Evolutionary conservation across 306 rosid genomes (phyloP).

Genomic region (Bauhinia variegata): DNA sequence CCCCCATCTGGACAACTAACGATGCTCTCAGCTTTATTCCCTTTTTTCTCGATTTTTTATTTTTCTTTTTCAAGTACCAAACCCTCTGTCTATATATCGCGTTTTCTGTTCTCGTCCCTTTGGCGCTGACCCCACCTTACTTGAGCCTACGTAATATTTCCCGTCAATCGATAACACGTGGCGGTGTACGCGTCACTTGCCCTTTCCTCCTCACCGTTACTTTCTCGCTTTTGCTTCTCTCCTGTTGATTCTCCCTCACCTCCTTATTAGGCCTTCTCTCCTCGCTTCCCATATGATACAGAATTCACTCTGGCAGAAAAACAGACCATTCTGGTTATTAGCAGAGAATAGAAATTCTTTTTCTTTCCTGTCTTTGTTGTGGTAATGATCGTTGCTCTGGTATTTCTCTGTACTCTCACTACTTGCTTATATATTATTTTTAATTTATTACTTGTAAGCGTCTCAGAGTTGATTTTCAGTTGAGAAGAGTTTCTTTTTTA

Average conservation of each 20-base stretch:
- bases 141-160: conserved; percentile 22
- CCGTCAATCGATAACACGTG: conserved; percentile 40
- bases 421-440: background rate
- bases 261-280: background rate
- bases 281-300: background rate
- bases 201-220: conserved; percentile 2
- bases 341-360: background rate
- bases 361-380: background rate
- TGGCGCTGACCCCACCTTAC: no score
- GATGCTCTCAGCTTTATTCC: no score
- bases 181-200: conserved; percentile 26
- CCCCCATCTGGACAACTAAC: no score
- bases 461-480: background rate
- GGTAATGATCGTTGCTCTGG: conserved; percentile 6
- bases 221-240: background rate
- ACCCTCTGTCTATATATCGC: no score
- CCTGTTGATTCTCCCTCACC: background rate
- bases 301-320: background rate
- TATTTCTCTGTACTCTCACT: background rate
- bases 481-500: background rate
- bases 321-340: background rate
- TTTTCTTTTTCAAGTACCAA: no score
- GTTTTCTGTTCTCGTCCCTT: no score
- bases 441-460: background rate
- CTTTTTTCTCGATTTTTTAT: no score